phyloP scores from a whole-genome alignment of 768 basidiomycete species.

The Rubroboletus satanas region DNA sequence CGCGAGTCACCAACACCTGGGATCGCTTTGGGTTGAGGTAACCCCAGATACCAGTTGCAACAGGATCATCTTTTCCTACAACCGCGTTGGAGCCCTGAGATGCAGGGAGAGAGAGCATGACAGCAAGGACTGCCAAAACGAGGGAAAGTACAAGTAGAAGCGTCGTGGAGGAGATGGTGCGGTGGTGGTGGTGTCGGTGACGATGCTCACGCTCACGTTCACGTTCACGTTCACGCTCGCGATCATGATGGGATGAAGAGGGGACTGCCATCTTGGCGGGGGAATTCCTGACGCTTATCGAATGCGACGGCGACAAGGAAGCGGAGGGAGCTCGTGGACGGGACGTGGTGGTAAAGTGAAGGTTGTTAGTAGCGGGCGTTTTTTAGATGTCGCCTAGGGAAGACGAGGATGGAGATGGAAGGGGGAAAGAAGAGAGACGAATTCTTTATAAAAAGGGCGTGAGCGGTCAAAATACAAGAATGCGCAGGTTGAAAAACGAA shows the following conservation, averaged over 20 bases:
- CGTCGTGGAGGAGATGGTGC: conserved; percentile 87
- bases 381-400: conserved; percentile 12
- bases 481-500: conserved; percentile 29
- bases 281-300: conserved; percentile 51
- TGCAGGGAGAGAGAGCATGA: conserved; percentile 84
- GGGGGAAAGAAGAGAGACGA: conserved; percentile 9
- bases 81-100: conserved; percentile 34
- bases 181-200: conserved; percentile 70
- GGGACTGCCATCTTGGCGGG: conserved; percentile 74
- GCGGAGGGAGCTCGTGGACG: conserved; percentile 57
- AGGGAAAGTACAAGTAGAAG: conserved; percentile 83
- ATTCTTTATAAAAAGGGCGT: conserved; percentile 7
- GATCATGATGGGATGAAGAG: conserved; percentile 72
- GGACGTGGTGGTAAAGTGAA: conserved; percentile 54
- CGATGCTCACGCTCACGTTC: conserved; percentile 51
- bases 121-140: conserved; percentile 81
- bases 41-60: conserved; percentile 56
- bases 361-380: background rate
- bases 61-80: conserved; percentile 36
- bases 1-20: conserved; percentile 74
- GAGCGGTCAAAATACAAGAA: conserved; percentile 7
- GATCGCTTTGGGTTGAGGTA: conserved; percentile 80
- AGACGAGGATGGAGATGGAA: conserved; percentile 18
- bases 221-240: conserved; percentile 50
- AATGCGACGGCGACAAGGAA: conserved; percentile 73